Evolutionary conservation across 495 filamentous ascomycete species (phyloP).

Genomic region (Trichoderma gamsii): DNA sequence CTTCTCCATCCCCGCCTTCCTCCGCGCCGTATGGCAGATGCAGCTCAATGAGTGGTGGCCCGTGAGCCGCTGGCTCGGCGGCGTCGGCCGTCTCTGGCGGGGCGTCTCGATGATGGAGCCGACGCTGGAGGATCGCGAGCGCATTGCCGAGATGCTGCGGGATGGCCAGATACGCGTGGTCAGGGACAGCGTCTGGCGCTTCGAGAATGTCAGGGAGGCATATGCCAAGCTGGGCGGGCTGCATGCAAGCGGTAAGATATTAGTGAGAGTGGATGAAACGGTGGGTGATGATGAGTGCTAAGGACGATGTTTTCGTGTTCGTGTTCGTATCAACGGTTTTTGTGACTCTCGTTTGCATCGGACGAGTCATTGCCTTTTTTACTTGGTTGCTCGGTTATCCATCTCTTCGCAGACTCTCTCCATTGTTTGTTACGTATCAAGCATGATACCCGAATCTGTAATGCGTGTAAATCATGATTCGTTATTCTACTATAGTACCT

Average conservation of each 20-base stretch:
- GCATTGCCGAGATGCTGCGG: conserved; percentile 24
- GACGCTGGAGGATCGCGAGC: conserved; percentile 26
- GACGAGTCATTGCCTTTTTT: too few species aligned
- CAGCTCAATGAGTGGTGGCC: conserved; percentile 29
- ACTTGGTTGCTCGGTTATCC: too few species aligned
- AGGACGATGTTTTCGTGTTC: background rate
- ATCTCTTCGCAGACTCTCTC: too few species aligned
- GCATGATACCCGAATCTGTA: background rate
- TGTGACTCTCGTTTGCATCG: too few species aligned
- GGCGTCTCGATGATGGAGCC: conserved; percentile 26
- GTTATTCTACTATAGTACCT: background rate
- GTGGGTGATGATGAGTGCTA: conserved; percentile 10
- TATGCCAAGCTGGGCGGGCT: conserved; percentile 25
- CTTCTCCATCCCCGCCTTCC: conserved; percentile 22
- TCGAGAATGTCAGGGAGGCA: conserved; percentile 28
- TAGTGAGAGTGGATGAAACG: conserved; percentile 23
- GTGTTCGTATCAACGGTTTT: background rate
- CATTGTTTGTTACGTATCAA: background rate
- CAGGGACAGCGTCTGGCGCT: conserved; percentile 26
- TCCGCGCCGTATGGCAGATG: conserved; percentile 24
- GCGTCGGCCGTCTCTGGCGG: conserved; percentile 28
- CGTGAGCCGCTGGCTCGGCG: conserved; percentile 25
- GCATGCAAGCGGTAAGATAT: conserved; percentile 30
- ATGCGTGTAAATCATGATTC: background rate
- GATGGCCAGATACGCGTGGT: conserved; percentile 28